These are phyloP conservation scores for Curvularia sp. DNA, from an alignment of 2,329 filamentous ascomycete genomes.

Conservation along the genomic window DNA sequence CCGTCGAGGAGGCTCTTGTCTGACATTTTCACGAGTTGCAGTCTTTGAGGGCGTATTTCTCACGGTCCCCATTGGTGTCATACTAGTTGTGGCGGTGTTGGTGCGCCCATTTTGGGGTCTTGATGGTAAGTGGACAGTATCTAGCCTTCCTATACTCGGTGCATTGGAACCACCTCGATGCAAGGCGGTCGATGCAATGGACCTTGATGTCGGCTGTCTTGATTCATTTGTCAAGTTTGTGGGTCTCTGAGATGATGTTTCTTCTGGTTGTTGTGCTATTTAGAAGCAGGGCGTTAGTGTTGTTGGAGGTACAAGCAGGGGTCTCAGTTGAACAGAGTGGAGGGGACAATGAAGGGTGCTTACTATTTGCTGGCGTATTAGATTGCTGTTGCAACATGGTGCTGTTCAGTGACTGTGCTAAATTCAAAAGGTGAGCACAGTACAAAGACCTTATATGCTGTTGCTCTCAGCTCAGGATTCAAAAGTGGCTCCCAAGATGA, in stretches of 20 bases:
- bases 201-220: constrained; percentile 17
- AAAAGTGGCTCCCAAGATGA: constrained; percentile 3
- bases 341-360: background rate
- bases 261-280: constrained; percentile 6
- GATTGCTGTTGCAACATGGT: constrained; percentile 22
- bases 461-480: background rate
- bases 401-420: background rate
- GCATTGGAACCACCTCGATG: constrained; percentile 21
- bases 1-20: constrained; percentile 21
- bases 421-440: background rate
- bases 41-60: constrained; percentile 21
- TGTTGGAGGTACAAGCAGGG: background rate
- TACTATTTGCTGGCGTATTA: constrained; percentile 12
- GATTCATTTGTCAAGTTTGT: constrained; percentile 8
- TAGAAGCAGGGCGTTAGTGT: background rate
- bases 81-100: constrained; percentile 14
- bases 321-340: background rate
- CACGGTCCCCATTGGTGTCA: constrained; percentile 24
- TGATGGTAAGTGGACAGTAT: constrained; percentile 16
- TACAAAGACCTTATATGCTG: background rate
- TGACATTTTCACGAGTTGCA: constrained; percentile 20
- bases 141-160: constrained; percentile 27
- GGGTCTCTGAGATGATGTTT: constrained; percentile 5
- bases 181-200: constrained; percentile 16
- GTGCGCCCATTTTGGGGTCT: constrained; percentile 17